Percentiles rank a stretch among this genome's conserved stretches.
Evolutionary conservation across 2,329 filamentous ascomycete species (phyloP).

Genomic region (Botrytis elliptica): DNA sequence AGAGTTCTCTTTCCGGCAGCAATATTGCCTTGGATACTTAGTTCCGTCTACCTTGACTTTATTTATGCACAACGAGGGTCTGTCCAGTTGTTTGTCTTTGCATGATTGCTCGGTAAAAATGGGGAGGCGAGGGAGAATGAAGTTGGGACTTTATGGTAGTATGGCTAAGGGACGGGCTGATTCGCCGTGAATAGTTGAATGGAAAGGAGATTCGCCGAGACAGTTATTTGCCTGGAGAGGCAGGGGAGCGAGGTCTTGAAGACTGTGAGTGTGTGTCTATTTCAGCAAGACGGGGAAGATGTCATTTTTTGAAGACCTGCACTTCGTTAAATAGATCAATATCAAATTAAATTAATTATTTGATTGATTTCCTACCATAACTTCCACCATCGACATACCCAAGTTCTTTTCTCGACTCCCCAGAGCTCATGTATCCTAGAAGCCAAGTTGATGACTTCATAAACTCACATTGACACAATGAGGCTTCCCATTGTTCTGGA

Average conservation of each 20-base stretch:
- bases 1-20: too few relatives aligned
- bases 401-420: constrained; percentile 17
- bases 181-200: constrained; percentile 57
- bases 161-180: constrained; percentile 47
- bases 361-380: background rate
- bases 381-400: constrained; percentile 11
- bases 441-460: constrained; percentile 22
- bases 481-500: background rate
- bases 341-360: background rate
- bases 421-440: constrained; percentile 20
- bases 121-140: constrained; percentile 17
- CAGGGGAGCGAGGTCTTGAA: constrained; percentile 52
- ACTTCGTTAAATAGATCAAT: background rate
- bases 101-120: constrained; percentile 20
- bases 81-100: constrained; percentile 21
- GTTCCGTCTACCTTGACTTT: too few relatives aligned
- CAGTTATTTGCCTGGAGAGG: constrained; percentile 54
- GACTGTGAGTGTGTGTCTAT: background rate
- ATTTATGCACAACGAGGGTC: too few relatives aligned
- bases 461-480: background rate
- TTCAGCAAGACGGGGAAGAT: background rate
- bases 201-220: constrained; percentile 54
- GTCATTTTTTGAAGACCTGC: background rate
- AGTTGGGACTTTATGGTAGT: constrained; percentile 11
- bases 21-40: too few relatives aligned